Evolutionary conservation across 2,329 filamentous ascomycete species (phyloP).

Genomic region (Verticillium nonalfalfae): DNA sequence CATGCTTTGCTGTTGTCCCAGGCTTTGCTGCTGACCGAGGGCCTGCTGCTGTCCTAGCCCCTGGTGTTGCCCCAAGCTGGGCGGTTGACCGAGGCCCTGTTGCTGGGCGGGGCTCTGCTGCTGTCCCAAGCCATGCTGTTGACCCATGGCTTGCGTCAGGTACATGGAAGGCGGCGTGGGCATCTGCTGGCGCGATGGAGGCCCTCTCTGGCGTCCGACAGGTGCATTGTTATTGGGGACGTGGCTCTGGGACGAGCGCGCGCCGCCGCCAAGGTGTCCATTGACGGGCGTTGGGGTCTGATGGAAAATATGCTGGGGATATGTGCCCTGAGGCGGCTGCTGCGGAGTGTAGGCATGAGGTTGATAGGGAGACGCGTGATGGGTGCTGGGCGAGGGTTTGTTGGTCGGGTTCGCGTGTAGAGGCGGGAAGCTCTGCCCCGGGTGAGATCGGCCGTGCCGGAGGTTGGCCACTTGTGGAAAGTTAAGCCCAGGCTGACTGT

Average conservation of each 20-base stretch:
- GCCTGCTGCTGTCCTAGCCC: constrained; percentile 2
- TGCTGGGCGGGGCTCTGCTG: constrained; percentile 7
- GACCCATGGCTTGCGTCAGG: constrained; percentile 18
- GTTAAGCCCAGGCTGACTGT: constrained; percentile 45
- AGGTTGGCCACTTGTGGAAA: constrained; percentile 43
- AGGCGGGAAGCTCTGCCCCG: constrained; percentile 30
- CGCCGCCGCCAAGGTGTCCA: constrained; percentile 42
- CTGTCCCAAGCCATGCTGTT: constrained; percentile 7
- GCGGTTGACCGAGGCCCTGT: constrained; percentile 3
- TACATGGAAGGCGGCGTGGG: constrained; percentile 30
- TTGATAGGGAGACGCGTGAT: constrained; percentile 50
- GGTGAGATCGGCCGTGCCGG: constrained; percentile 29
- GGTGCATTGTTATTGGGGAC: constrained; percentile 34
- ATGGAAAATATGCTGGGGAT: constrained; percentile 46
- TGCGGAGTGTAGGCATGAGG: constrained; percentile 46
- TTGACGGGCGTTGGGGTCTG: constrained; percentile 37
- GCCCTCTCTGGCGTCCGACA: constrained; percentile 36
- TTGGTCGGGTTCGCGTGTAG: constrained; percentile 44
- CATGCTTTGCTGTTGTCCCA: constrained; percentile 8
- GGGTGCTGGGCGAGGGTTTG: constrained; percentile 49
- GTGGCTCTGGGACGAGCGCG: constrained; percentile 33
- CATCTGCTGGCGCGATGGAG: constrained; percentile 39
- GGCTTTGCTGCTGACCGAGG: constrained; percentile 1
- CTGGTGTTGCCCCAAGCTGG: constrained; percentile 4
- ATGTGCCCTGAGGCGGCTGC: constrained; percentile 39